These are phyloP conservation scores for Alternaria sp. DNA, from an alignment of 2,329 filamentous ascomycete genomes.

Conservation along the genomic window DNA sequence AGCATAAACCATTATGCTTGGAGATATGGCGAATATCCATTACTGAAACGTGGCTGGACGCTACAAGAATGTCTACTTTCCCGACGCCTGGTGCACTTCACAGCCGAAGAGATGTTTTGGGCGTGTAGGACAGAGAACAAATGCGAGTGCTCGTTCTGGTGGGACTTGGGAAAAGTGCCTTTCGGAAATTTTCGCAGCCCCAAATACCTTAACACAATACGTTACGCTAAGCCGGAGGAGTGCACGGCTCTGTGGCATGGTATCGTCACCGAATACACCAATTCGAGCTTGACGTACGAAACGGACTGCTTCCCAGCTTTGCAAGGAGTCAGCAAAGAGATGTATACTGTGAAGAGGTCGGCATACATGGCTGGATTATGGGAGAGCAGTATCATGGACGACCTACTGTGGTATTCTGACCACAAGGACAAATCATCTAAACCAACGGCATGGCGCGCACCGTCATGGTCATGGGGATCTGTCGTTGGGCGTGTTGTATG, in stretches of 20 bases:
- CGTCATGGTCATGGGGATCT: constrained; percentile 10
- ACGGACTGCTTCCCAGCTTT: constrained; percentile 6
- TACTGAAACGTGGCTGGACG: constrained; percentile 4
- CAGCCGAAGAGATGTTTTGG: constrained; percentile 6
- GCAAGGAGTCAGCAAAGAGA: constrained; percentile 1
- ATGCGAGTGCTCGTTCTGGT: neutral
- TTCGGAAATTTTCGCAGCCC: neutral
- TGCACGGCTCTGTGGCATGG: neutral
- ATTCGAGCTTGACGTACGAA: neutral
- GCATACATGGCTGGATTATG: constrained; percentile 2
- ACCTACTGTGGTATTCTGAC: neutral
- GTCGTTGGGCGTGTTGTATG: neutral
- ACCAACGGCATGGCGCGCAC: constrained; percentile 1
- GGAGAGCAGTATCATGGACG: neutral
- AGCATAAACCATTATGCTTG: neutral
- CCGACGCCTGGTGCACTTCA: neutral
- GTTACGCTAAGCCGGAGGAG: neutral
- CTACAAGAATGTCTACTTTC: constrained; percentile 9
- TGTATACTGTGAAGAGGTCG: neutral
- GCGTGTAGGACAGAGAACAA: neutral
- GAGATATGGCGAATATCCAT: neutral
- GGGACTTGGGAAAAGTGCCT: neutral
- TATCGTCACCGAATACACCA: neutral
- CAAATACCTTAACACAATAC: neutral
- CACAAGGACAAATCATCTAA: neutral